Base-by-base conservation (phyloP, 202 grass and related monocot species). In the Zoysia matrella region DNA sequence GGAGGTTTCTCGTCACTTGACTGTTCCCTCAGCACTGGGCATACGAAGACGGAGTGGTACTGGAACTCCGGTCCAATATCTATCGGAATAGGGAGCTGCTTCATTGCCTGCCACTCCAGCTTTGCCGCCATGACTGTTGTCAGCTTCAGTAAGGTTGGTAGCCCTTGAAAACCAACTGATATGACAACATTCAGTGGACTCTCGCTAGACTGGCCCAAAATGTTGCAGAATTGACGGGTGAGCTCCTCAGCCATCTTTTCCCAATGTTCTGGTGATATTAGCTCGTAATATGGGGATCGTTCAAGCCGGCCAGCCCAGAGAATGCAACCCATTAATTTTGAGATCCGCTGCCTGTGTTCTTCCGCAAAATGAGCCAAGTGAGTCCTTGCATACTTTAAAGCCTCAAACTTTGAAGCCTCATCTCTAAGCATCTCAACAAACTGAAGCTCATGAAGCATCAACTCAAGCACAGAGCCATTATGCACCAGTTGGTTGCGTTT, bases 21-120 rank as follows among this genome's bases (percentile, higher is more conserved):
- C 79, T 98, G 92, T 52, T 98, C 96, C 14, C 87, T 80, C 5
- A 95, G 89, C 70, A 95, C 96, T 0, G 96, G 96, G 68, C 96
- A 98, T 42, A 98, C 91, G 65, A 98, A 95, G 13, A 98, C 89
- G 0, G 96, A 95, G 62, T 95, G 96, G 60, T 89, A 95, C 65
- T 93, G 71, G 95, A 92, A 47, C 95, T 76, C 22, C 22, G 22
- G 22, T 22, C 22, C 22, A 22, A 22, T 22, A 22, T 22, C 22
- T 22, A 22, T 22, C 1, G 96, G 91, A 2, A 98, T 87, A 0
- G 96, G 96, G n/a, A 98, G 80, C 58, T 98, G 96, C 50, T 98
- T 93, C 96, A 95, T 95, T 15, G 76, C 67, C 48, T 95, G 85
- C 96, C 92, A 95, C 53, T 98, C 96, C 82, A 92, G 85, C 67